phyloP scores from a whole-genome alignment of 495 filamentous ascomycete genomes.

The Penicillium steckii region DNA sequence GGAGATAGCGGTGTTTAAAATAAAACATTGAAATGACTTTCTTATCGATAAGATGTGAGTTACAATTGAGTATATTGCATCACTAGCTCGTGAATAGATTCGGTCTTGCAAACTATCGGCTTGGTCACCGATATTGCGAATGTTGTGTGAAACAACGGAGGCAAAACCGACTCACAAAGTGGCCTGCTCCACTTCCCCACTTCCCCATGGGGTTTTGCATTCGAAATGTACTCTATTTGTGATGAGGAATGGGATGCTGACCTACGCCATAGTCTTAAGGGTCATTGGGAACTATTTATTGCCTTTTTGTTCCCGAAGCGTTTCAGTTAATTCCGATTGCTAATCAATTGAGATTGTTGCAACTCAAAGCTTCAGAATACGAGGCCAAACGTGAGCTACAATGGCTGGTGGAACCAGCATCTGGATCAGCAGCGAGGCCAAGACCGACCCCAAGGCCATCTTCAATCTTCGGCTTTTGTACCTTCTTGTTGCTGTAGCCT shows the following conservation, averaged over 20 bases:
- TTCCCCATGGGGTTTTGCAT: conserved; percentile 21
- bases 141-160: conserved; percentile 3
- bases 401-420: conserved; percentile 29
- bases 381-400: not conserved
- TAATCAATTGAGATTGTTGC: not conserved
- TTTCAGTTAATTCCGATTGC: not conserved
- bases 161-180: conserved; percentile 8
- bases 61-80: not conserved
- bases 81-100: not conserved
- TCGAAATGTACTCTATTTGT: not conserved
- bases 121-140: conserved; percentile 7
- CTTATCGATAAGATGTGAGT: conserved; percentile 8
- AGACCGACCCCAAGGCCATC: conserved; percentile 22
- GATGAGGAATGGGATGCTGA: not conserved
- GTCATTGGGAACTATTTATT: conserved; percentile 3
- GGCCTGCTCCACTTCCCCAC: conserved; percentile 12
- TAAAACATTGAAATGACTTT: not conserved
- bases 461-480: conserved; percentile 28
- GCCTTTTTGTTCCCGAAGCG: not conserved
- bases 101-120: not conserved
- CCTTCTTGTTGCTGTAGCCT: conserved; percentile 20
- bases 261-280: not conserved
- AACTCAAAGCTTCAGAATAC: not conserved
- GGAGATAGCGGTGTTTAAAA: not conserved
- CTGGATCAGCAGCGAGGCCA: conserved; percentile 25